Base-by-base conservation (phyloP, 2,329 filamentous ascomycete species). In the Fusarium ambrosium region DNA sequence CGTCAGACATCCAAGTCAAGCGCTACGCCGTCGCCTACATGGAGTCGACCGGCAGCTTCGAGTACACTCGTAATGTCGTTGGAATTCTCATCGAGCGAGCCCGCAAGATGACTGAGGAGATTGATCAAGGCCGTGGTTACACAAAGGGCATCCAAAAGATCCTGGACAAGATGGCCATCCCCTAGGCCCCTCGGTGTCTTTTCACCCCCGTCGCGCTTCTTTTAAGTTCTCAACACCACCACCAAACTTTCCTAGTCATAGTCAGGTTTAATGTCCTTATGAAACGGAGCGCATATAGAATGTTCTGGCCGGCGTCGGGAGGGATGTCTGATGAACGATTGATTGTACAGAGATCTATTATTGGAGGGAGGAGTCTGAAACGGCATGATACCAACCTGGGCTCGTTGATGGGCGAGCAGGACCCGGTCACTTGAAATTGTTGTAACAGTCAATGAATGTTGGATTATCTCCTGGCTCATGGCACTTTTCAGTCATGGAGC, bases 11-110 rank as follows among this genome's bases (percentile, higher is more conserved):
- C 56, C 93, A 96, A 79, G 94, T 98, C 63, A 98, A 98, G 87
- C 87, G 91, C 70, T 98, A 98, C 81, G 97, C 97, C 4, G 92
- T 98, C 22, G 88, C 88, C 55, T 97, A 98, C 82, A 97, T 99
- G 95, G 92, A 98, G 82, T 87, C 89, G 73, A 97, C 93, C 1
- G 95, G 95, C 41, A 97, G 93, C 80, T 98, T 99, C 81, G 92
- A 92, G 63, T 98, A 98, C 81, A 96, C 94, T 18, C 88, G 91
- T 69, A 86, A 89, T 61, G 93, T 95, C 1, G 82, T 95, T 11
- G 80, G 82, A 16, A 89, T 92, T 37, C 84, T 96, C 73, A 89
- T 91, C 53, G 88, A 88, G 71, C 89, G 92, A 69, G 93, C 93
- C 22, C 85, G 89, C 65, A 87, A 84, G 72, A 83, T 93, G 79